Base-by-base conservation (phyloP, 2,329 filamentous ascomycete species). In the Hirsutella thompsonii region DNA sequence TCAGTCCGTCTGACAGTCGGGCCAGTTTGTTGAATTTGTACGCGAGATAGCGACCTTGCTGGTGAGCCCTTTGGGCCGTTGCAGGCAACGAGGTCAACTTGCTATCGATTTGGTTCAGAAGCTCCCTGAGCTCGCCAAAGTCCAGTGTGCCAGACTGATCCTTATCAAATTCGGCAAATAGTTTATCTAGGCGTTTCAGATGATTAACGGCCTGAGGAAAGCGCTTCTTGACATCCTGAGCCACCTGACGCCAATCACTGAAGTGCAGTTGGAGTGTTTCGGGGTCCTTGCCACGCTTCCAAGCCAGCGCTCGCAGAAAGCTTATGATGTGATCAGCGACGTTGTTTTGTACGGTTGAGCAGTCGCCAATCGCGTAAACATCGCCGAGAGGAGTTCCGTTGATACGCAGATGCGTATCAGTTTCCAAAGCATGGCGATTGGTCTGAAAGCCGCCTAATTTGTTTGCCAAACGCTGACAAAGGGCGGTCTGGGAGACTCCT, bases 281-380 rank as follows among this genome's bases (percentile, higher is more conserved):
- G 0, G 90, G 90, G 53, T 96, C 84, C 53, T 83, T 83, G 57
- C 89, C 90, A 48, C 83, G 86, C 61, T 94, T 90, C 80, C 84
- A 95, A 9, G 92, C 88, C 2, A 94, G 72, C 14, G 79, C 86
- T 46, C 88, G 87, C 10, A 98, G 73, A 64, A 96, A 98, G 18
- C 78, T 82, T 37, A 95, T 73, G 52, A 98, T 81, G 63, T 95
- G 82, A 55, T 94, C 86, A 3, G 89, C 85, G 2, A 96, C 72
- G 52, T 98, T 98, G 68, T 98, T 98, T 57, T 98, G 93, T 0
- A 98, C 90, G 0, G 93, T 98, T 6, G 86, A 73, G 64, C 92
- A 96, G 63, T 98, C 92, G 13, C 92, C 92, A 46, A 98, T 88
- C 37, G 89, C 89, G 55, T 98, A 98, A 19, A 98, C 88, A 46